Evolutionary conservation across 2,329 filamentous ascomycete genomes (phyloP).

Genomic region (Ilyonectria sp.): DNA sequence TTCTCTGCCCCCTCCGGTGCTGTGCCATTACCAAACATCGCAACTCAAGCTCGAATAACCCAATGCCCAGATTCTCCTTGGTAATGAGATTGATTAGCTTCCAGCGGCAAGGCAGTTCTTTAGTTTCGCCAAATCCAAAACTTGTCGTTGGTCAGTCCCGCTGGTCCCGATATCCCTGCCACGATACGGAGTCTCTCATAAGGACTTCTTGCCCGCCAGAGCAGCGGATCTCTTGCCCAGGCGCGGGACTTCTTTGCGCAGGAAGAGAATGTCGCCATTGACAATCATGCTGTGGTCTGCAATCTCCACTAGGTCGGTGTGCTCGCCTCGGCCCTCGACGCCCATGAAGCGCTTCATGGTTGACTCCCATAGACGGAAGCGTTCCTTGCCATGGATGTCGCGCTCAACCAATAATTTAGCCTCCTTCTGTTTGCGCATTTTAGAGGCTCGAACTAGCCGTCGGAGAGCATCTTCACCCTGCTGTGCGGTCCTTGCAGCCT

Average conservation of each 20-base stretch:
- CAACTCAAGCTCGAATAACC: neutral
- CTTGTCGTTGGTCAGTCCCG: too few relatives aligned
- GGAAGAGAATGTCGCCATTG: constrained; percentile 68
- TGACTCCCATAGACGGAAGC: constrained; percentile 73
- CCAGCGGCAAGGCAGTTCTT: neutral
- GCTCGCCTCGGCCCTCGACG: constrained; percentile 48
- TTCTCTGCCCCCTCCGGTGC: neutral
- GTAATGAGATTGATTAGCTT: neutral
- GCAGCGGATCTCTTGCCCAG: constrained; percentile 58
- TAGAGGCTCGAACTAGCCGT: constrained; percentile 72
- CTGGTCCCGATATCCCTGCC: neutral
- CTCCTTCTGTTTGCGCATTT: constrained; percentile 76
- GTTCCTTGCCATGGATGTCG: constrained; percentile 66
- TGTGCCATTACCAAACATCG: neutral
- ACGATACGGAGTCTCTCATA: constrained; percentile 23
- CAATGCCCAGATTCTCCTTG: too few relatives aligned
- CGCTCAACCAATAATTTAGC: constrained; percentile 70
- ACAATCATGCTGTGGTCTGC: constrained; percentile 77
- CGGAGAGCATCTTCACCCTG: constrained; percentile 75
- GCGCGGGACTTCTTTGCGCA: constrained; percentile 68
- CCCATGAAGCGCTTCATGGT: constrained; percentile 71
- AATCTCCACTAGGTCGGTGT: constrained; percentile 63
- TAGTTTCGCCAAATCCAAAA: neutral
- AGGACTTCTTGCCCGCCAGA: constrained; percentile 43
- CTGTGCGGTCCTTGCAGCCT: constrained; percentile 72